phyloP scores from a whole-genome alignment of 306 rosid species.

The Acacia acuminata region DNA sequence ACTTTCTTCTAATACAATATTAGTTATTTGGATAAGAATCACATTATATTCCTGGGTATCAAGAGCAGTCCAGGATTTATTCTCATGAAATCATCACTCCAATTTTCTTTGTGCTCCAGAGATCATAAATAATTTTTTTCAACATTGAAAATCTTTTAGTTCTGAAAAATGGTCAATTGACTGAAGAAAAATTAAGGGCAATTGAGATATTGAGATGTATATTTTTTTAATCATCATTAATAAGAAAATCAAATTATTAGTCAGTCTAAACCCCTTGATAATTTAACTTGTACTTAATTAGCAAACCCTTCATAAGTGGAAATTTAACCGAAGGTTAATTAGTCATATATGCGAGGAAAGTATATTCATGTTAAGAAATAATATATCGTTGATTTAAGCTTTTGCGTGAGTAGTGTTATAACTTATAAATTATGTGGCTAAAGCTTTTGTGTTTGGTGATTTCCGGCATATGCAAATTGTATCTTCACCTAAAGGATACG shows the following conservation, averaged over 20 bases:
- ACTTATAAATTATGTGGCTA: no score
- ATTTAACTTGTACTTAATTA: background rate
- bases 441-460: no score
- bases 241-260: background rate
- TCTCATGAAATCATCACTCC: background rate
- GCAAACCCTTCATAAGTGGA: background rate
- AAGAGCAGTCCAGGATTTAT: background rate
- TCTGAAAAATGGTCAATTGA: background rate
- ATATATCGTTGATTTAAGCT: no score
- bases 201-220: background rate
- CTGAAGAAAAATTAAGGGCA: no score
- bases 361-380: no score
- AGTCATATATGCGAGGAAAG: no score
- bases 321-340: background rate
- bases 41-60: background rate
- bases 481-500: no score
- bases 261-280: background rate
- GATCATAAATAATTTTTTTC: background rate
- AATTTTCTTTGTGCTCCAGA: background rate
- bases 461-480: no score
- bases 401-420: no score
- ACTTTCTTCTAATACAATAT: background rate
- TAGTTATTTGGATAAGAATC: background rate
- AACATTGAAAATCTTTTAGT: background rate
- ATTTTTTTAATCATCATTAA: background rate